A percentile compares a stretch with the other conserved stretches of the same genome.
These are phyloP conservation scores for Trichoderma breve DNA, from an alignment of 2,329 filamentous ascomycete species.

Conservation along the genomic window DNA sequence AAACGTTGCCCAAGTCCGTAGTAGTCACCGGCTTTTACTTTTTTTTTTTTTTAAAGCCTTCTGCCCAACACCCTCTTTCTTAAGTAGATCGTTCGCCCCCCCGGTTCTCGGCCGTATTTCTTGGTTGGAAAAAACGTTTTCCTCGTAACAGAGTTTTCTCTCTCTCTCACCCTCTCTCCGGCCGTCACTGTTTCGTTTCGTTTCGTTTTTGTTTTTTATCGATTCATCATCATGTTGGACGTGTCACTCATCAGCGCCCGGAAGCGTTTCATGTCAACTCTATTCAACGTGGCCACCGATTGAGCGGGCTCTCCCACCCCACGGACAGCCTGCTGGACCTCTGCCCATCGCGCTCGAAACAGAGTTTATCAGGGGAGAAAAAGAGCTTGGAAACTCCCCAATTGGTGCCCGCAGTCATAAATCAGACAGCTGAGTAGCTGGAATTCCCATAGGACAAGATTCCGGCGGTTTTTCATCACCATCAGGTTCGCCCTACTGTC, in stretches of 20 bases:
- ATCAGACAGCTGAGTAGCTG: not conserved
- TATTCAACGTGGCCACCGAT: not conserved
- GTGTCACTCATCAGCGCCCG: not conserved
- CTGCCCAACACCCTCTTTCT: conserved; percentile 3
- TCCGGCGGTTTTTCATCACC: not conserved
- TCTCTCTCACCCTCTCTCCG: not conserved
- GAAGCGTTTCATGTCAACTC: not conserved
- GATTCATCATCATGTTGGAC: not conserved
- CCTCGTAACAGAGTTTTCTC: not conserved
- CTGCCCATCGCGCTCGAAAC: not conserved
- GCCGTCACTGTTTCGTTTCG: not conserved
- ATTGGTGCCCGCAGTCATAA: not conserved
- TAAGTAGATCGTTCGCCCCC: not conserved
- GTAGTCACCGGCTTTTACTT: not conserved
- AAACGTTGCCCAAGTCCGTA: not conserved
- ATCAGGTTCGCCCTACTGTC: not conserved
- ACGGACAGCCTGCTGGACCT: not conserved
- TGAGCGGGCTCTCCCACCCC: not conserved
- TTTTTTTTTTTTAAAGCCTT: not conserved
- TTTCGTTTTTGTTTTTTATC: not conserved
- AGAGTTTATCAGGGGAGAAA: not conserved
- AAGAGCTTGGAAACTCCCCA: not conserved
- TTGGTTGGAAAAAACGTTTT: not conserved
- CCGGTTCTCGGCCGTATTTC: not conserved
- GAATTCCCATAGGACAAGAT: not conserved